phyloP scores from a whole-genome alignment of 768 basidiomycete genomes.

The Phlebiopsis flavidoalba region DNA sequence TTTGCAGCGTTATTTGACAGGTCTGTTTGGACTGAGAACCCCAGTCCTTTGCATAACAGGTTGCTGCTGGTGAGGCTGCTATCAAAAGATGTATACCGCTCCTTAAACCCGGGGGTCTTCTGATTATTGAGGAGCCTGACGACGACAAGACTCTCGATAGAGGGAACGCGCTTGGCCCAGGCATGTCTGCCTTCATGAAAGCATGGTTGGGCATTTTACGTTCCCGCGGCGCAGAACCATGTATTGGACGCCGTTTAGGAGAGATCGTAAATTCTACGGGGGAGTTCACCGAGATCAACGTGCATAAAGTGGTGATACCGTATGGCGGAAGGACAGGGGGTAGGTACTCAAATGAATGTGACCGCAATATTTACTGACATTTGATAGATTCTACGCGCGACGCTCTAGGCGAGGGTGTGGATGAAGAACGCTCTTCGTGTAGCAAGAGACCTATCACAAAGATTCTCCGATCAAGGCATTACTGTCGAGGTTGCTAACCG shows the following conservation, averaged over 20 bases:
- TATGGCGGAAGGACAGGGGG: not conserved
- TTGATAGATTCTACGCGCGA: not conserved
- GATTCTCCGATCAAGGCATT: not conserved
- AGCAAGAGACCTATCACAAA: not conserved
- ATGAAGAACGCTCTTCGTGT: not conserved
- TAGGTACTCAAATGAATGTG: not conserved
- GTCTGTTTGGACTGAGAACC: not conserved
- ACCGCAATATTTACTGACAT: no score
- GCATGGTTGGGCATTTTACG: not conserved
- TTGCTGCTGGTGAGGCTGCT: conserved; percentile 14
- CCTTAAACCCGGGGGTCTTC: conserved; percentile 13
- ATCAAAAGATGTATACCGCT: conserved; percentile 15
- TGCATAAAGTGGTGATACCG: not conserved
- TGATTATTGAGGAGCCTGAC: conserved; percentile 19
- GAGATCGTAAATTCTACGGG: not conserved
- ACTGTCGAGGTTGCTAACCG: not conserved
- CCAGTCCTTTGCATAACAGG: conserved; percentile 2
- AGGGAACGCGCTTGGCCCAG: conserved; percentile 4
- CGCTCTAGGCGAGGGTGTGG: not conserved
- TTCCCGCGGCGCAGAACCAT: not conserved
- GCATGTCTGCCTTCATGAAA: not conserved
- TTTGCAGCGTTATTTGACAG: no score
- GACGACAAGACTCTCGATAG: conserved; percentile 14
- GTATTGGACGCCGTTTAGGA: conserved; percentile 3
- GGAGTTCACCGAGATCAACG: not conserved